Evolutionary conservation across 257 asterid species (phyloP).

Genomic region (Nicotiana benthamiana): DNA sequence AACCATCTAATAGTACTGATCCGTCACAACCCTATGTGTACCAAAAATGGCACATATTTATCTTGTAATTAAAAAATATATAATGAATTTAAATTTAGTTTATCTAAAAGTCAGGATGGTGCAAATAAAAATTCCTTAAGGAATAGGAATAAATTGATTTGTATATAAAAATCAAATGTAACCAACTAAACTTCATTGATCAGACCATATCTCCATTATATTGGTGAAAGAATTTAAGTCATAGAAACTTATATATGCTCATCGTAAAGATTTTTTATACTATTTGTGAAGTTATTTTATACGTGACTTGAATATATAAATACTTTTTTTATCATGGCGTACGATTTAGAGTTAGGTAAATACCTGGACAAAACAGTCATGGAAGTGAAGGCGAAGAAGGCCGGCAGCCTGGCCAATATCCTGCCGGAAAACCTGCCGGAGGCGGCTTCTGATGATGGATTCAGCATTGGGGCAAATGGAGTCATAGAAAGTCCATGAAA

Average conservation of each 20-base stretch:
- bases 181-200: too few relatives aligned
- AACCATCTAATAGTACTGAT: constrained; percentile 21
- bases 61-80: too few relatives aligned
- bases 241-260: too few relatives aligned
- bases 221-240: too few relatives aligned
- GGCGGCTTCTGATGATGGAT: constrained; percentile 14
- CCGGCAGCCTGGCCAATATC: constrained; percentile 24
- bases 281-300: too few relatives aligned
- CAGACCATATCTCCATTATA: too few relatives aligned
- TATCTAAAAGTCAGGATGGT: not conserved
- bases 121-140: too few relatives aligned
- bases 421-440: constrained; percentile 2
- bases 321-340: not conserved
- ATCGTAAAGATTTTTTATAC: too few relatives aligned
- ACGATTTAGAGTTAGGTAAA: not conserved
- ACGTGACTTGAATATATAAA: not conserved
- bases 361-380: constrained; percentile 28
- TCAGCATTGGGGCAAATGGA: constrained; percentile 19
- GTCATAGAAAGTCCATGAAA: constrained; percentile 23
- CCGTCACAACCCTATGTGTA: constrained; percentile 21
- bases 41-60: not conserved
- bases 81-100: not conserved
- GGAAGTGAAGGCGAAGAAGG: constrained; percentile 24
- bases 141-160: too few relatives aligned
- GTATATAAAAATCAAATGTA: too few relatives aligned